Evolutionary conservation across 2,329 filamentous ascomycete genomes (phyloP).

Genomic region (Phoma sp.): DNA sequence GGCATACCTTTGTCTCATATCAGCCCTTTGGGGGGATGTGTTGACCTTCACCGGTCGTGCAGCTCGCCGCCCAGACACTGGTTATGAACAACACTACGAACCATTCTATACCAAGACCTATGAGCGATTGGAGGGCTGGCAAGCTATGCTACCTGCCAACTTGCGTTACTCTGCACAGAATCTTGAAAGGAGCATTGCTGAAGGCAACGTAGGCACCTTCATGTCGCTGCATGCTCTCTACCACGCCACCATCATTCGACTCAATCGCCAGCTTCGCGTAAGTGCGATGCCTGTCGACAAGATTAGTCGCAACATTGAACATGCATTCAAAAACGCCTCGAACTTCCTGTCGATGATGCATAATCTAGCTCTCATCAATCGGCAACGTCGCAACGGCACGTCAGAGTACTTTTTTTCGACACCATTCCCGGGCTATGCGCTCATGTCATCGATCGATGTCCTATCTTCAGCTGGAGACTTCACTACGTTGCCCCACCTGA

Average conservation of each 20-base stretch:
- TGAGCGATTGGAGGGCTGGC: conserved; percentile 66
- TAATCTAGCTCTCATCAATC: conserved; percentile 34
- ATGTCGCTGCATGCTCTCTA: conserved; percentile 73
- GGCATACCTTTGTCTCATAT: conserved; percentile 68
- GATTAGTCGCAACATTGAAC: conserved; percentile 42
- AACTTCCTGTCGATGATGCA: conserved; percentile 46
- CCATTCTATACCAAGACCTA: conserved; percentile 62
- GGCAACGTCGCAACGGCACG: conserved; percentile 36
- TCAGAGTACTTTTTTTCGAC: conserved; percentile 55
- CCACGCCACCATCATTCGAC: conserved; percentile 68
- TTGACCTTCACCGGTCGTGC: conserved; percentile 66
- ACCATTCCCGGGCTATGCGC: conserved; percentile 68
- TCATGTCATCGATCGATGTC: conserved; percentile 71
- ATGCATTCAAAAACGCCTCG: conserved; percentile 37
- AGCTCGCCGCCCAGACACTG: conserved; percentile 52
- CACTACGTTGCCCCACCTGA: conserved; percentile 56
- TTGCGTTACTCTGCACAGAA: conserved; percentile 65
- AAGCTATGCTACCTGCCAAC: conserved; percentile 61
- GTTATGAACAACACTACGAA: conserved; percentile 58
- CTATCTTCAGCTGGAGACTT: conserved; percentile 65
- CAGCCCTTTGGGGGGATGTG: conserved; percentile 71
- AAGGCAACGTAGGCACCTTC: conserved; percentile 65
- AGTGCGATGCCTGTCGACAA: conserved; percentile 36
- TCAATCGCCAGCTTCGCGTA: conserved; percentile 65
- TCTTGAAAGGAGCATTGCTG: conserved; percentile 62